Evolutionary conservation across 257 asterid genomes (phyloP).

Genomic region (Penstemon barbatus): DNA sequence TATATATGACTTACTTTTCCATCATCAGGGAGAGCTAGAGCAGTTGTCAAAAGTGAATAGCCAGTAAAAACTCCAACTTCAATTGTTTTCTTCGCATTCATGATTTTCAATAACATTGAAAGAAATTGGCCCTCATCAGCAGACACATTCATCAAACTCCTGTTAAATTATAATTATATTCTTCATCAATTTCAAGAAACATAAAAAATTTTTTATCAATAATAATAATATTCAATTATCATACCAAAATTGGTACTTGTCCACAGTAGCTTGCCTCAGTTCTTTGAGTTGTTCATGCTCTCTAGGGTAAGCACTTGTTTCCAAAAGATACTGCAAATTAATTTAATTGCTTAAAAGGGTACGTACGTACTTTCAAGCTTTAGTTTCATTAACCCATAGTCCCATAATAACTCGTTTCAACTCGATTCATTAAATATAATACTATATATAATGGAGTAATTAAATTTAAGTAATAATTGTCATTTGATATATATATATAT

Average conservation of each 20-base stretch:
- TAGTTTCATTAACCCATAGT: no score
- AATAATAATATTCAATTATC: not conserved
- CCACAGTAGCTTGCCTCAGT: constrained; percentile 28
- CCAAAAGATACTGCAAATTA: constrained; percentile 31
- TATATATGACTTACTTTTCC: constrained; percentile 33
- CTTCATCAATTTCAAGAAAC: not conserved
- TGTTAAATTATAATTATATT: not conserved
- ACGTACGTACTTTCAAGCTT: no score
- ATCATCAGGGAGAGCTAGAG: constrained; percentile 57
- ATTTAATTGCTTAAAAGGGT: no score
- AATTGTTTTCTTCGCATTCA: constrained; percentile 56
- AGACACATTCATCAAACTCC: constrained; percentile 64
- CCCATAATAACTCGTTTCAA: no score
- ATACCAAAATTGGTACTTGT: constrained; percentile 5
- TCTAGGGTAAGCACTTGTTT: constrained; percentile 42
- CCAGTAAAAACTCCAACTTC: constrained; percentile 68
- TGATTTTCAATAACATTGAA: constrained; percentile 51
- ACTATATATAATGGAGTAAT: no score
- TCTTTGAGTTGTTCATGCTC: constrained; percentile 40
- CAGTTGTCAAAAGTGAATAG: constrained; percentile 59
- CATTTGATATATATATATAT: no score
- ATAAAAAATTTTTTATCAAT: no score
- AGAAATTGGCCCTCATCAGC: constrained; percentile 61
- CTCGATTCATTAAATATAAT: no score
- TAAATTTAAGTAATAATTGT: no score